A percentile compares a stretch with the other conserved stretches of the same genome.
Conservation (phyloP, 129 eudicot species). For the Logfia minima region DNA sequence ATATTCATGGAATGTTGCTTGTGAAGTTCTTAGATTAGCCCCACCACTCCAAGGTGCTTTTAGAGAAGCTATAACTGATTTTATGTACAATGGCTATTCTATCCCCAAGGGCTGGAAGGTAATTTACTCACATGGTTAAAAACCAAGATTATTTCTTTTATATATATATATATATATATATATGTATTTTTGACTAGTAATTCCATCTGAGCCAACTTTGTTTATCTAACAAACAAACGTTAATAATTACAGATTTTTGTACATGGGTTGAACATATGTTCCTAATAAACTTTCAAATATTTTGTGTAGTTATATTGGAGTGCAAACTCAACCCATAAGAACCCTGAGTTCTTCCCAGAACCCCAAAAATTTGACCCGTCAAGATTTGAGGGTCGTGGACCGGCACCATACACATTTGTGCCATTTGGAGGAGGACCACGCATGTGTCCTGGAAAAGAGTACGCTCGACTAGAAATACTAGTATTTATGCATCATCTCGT, state of each 20-base stretch:
- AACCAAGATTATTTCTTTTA: background rate
- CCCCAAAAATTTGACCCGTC: constrained; percentile 66
- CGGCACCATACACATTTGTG: constrained; percentile 65
- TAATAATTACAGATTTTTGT: background rate
- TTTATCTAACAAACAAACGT: too few relatives aligned
- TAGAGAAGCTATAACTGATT: constrained; percentile 66
- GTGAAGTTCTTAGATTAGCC: constrained; percentile 88
- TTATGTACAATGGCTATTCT: constrained; percentile 63
- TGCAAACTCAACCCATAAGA: constrained; percentile 67
- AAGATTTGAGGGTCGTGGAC: constrained; percentile 70
- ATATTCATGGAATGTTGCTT: constrained; percentile 87
- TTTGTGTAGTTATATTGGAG: constrained; percentile 67
- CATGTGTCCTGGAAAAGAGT: constrained; percentile 91
- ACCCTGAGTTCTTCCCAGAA: constrained; percentile 55
- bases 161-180: too few relatives aligned
- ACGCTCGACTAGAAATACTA: constrained; percentile 71
- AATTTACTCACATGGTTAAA: background rate
- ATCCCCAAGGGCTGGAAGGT: constrained; percentile 98
- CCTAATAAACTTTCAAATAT: background rate
- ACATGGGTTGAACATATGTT: background rate
- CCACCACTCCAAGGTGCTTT: constrained; percentile 87
- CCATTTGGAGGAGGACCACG: constrained; percentile 96
- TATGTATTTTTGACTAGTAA: too few relatives aligned
- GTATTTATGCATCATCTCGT: constrained; percentile 80
- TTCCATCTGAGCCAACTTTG: too few relatives aligned